Percentiles rank a stretch among this genome's conserved stretches.
phyloP scores from a whole-genome alignment of 805 yeast species.

The Lipomyces spencermartinsiae region DNA sequence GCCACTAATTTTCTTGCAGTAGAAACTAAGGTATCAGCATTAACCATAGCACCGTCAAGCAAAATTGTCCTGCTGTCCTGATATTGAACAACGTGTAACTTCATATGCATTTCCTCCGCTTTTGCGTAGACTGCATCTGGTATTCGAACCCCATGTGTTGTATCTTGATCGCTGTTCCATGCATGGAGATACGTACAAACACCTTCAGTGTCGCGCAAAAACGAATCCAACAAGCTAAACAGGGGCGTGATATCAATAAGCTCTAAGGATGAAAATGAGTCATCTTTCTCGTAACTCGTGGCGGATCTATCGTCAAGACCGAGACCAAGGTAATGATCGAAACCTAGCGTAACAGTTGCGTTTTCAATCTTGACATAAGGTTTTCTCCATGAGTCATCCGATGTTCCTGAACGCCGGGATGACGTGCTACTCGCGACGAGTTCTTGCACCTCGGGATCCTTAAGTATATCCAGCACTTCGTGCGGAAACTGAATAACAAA shows the following conservation, averaged over 20 bases:
- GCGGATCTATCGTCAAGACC: neutral
- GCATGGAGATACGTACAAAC: neutral
- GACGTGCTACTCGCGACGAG: neutral
- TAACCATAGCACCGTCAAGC: neutral
- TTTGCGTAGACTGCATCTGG: neutral
- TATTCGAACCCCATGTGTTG: neutral
- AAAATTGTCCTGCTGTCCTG: neutral
- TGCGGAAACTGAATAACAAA: neutral
- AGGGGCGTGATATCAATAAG: slow-evolving; percentile 3
- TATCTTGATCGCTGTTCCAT: neutral
- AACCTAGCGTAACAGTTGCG: neutral
- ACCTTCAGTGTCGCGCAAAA: neutral
- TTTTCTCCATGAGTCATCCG: neutral
- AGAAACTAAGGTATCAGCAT: neutral
- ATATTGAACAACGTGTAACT: neutral
- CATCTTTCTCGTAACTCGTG: neutral
- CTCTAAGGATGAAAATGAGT: neutral
- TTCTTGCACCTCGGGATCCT: neutral
- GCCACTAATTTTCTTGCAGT: neutral
- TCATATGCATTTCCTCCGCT: neutral
- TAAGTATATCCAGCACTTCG: neutral
- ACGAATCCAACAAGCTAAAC: neutral
- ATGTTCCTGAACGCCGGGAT: neutral
- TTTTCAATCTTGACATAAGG: neutral
- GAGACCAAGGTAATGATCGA: neutral